phyloP scores from a whole-genome alignment of 176 grass and related monocot genomes.

The Lolium perenne region DNA sequence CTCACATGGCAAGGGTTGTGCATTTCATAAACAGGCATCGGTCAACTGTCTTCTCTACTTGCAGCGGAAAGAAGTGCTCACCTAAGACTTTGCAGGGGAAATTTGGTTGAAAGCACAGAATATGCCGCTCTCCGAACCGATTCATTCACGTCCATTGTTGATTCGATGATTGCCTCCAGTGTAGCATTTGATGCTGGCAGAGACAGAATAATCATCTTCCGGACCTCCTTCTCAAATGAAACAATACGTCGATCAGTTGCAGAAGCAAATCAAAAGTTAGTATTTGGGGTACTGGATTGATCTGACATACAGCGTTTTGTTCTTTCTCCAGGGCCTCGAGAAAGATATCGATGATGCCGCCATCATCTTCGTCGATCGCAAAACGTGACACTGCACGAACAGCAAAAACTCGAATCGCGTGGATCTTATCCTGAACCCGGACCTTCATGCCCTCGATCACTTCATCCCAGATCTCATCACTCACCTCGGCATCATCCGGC shows the following conservation, averaged over 20 bases:
- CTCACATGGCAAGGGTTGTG: neutral
- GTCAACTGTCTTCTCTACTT: constrained; percentile 22
- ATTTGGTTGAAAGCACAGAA: constrained; percentile 79
- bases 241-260: constrained; percentile 28
- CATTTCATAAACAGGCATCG: constrained; percentile 22
- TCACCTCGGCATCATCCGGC: constrained; percentile 81
- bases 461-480: constrained; percentile 86
- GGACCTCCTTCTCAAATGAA: constrained; percentile 70
- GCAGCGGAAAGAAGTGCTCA: constrained; percentile 40
- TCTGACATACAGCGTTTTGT: constrained; percentile 74
- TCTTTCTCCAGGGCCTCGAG: constrained; percentile 67
- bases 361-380: constrained; percentile 66
- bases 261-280: neutral
- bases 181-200: constrained; percentile 79
- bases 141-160: constrained; percentile 71
- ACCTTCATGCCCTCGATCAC: constrained; percentile 81
- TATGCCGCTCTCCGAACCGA: constrained; percentile 77
- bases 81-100: constrained; percentile 91
- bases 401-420: constrained; percentile 69
- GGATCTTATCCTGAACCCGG: constrained; percentile 73
- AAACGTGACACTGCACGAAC: constrained; percentile 80
- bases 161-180: constrained; percentile 67
- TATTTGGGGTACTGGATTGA: constrained; percentile 22
- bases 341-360: constrained; percentile 70
- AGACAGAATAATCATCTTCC: constrained; percentile 72